Evolutionary conservation across 495 filamentous ascomycete species (phyloP).

Genomic region (Penicillium lagena): DNA sequence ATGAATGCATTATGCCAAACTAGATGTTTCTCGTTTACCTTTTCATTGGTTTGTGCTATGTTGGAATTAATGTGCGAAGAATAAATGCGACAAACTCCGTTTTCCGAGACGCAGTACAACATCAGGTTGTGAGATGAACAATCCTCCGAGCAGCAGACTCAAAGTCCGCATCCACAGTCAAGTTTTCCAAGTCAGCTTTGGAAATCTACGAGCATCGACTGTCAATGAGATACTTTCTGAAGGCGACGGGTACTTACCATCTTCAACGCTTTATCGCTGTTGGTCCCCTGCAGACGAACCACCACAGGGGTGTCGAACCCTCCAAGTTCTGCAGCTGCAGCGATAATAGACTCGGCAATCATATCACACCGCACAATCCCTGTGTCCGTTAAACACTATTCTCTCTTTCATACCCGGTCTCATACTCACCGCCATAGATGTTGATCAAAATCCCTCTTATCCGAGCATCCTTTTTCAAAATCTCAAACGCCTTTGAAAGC

Average conservation of each 20-base stretch:
- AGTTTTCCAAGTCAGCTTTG: neutral
- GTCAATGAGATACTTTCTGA: neutral
- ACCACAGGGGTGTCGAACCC: slow-evolving; percentile 24
- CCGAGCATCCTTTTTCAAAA: slow-evolving; percentile 14
- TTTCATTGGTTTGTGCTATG: no score
- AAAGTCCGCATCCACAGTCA: neutral
- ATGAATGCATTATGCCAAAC: no score
- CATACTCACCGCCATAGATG: slow-evolving; percentile 26
- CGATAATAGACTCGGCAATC: slow-evolving; percentile 27
- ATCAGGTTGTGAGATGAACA: neutral
- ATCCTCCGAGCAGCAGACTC: neutral
- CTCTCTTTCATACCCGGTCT: neutral
- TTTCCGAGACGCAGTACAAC: no score
- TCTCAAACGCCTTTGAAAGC: slow-evolving; percentile 21
- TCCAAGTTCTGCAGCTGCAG: slow-evolving; percentile 12
- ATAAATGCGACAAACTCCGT: no score
- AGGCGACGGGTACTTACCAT: slow-evolving; percentile 8
- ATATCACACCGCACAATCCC: slow-evolving; percentile 32
- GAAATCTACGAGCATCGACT: neutral
- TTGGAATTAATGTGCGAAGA: no score
- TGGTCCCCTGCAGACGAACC: slow-evolving; percentile 26
- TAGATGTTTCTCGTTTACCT: no score
- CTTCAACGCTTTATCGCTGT: slow-evolving; percentile 17
- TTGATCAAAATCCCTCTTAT: slow-evolving; percentile 22
- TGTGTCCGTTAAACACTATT: neutral